Base-by-base conservation (phyloP, 164 flowering plant species). In the Macadamia integrifolia region DNA sequence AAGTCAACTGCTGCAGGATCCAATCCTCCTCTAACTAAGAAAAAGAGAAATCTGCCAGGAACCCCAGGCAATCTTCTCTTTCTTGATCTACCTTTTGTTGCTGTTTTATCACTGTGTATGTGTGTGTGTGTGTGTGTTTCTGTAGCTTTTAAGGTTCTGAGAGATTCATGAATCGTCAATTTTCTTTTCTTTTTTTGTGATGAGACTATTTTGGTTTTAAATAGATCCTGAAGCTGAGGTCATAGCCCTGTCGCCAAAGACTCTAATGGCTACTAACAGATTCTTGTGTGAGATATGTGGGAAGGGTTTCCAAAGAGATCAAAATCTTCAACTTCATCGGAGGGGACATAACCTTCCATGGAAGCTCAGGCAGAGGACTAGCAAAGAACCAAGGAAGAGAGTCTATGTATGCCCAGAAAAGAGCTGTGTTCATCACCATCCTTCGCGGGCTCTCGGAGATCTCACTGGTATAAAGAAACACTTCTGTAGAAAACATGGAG, bases 141-240 rank as follows among this genome's bases (percentile, higher is more conserved):
- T 32, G 42, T 18, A 71, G 46, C 63, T 58, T 46, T 42, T 59
- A 1, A 43, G 58, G 55, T 60, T 48, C 70, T 73, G 44, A 52
- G 61, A 23, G 23, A 23, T 23, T 63, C 64, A 43, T 43, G 9
- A 9, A 43, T 43, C 48, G 0, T 43, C 48, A 43, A 43, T 6
- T 43, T 43, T 43, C 48, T 43, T 69, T 59, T 72, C 60, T 62
- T 61, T 42, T 6, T 40, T 23, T 23, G 23, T 23, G 23, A 23
- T 23, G 23, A 23, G 23, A 23, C 23, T 15, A 58, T 23, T 31
- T 65, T 9, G 42, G 61, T 43, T 15, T 17, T 74, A 0, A 1
- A 40, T 71, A 93, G 98, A 93, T 91, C 98, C 98, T 66, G 90
- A 91, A 74, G 98, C 98, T 1, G 97, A 91, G 70, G 98, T 93